phyloP scores from a whole-genome alignment of 495 filamentous ascomycete species.

The Hyaloscypha hepaticicola region DNA sequence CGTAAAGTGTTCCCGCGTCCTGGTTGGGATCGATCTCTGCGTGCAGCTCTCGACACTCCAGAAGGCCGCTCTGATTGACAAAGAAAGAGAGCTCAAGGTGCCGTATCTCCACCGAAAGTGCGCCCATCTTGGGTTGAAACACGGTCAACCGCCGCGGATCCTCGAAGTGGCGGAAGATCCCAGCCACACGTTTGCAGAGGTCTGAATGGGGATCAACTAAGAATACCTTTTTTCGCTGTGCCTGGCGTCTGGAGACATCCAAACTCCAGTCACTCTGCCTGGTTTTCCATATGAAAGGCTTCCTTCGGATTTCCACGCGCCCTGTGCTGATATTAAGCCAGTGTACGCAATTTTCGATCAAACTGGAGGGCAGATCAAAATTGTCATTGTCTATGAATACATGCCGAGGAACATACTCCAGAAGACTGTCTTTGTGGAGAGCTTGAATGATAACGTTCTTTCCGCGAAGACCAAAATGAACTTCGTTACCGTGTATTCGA shows the following conservation, averaged over 20 bases:
- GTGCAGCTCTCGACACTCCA: slow-evolving; percentile 45
- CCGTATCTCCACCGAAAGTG: slow-evolving; percentile 37
- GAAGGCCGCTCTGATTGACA: slow-evolving; percentile 35
- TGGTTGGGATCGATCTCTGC: slow-evolving; percentile 53
- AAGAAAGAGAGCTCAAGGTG: slow-evolving; percentile 45
- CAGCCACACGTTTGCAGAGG: slow-evolving; percentile 34
- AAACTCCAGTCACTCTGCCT: slow-evolving; percentile 34
- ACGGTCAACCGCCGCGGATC: slow-evolving; percentile 36
- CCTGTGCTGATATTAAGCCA: slow-evolving; percentile 54
- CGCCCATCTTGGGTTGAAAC: slow-evolving; percentile 32
- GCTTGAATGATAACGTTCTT: slow-evolving; percentile 47
- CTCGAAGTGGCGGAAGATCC: slow-evolving; percentile 39
- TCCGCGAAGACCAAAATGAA: slow-evolving; percentile 52
- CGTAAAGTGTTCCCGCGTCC: slow-evolving; percentile 50
- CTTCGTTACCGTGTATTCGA: slow-evolving; percentile 33
- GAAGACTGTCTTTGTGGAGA: background rate
- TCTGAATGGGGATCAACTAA: slow-evolving; percentile 34
- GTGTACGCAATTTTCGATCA: slow-evolving; percentile 53
- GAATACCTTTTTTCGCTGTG: slow-evolving; percentile 21
- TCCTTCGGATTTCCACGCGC: slow-evolving; percentile 51
- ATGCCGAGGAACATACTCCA: slow-evolving; percentile 39
- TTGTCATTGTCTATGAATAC: slow-evolving; percentile 26
- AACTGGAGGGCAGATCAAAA: slow-evolving; percentile 50
- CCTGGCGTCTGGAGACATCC: slow-evolving; percentile 27
- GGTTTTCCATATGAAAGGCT: slow-evolving; percentile 41